These are phyloP conservation scores for Thamnidium elegans DNA, from an alignment of 192 early-diverging fungal genomes.

Conservation along the genomic window DNA sequence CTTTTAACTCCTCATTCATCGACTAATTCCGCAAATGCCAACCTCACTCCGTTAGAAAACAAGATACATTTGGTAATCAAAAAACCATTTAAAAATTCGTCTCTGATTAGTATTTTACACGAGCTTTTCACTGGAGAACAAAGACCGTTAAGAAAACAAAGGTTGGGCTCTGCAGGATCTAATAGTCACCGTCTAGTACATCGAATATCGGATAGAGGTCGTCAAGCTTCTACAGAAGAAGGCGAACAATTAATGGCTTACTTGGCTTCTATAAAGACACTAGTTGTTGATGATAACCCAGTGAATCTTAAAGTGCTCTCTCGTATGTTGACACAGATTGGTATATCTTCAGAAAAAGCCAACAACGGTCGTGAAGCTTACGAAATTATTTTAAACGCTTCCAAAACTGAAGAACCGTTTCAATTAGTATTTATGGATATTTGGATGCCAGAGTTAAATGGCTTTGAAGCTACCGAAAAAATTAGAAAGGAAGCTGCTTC, in stretches of 20 bases:
- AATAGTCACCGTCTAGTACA: not conserved
- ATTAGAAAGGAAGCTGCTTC: slow-evolving; percentile 21
- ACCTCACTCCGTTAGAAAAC: too few relatives aligned
- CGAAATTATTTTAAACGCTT: slow-evolving; percentile 15
- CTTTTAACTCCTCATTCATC: not conserved
- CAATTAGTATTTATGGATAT: slow-evolving; percentile 49
- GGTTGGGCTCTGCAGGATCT: not conserved
- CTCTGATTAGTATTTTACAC: slow-evolving; percentile 10
- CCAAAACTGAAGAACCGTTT: slow-evolving; percentile 4
- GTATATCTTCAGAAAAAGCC: slow-evolving; percentile 16
- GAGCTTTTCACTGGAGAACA: not conserved
- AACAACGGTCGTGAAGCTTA: slow-evolving; percentile 32
- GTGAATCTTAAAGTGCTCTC: slow-evolving; percentile 69
- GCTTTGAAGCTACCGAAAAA: slow-evolving; percentile 39
- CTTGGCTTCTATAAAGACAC: slow-evolving; percentile 4
- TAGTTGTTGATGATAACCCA: slow-evolving; percentile 71
- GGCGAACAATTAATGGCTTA: too few relatives aligned
- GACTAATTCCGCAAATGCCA: too few relatives aligned
- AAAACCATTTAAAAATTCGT: slow-evolving; percentile 28
- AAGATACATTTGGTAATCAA: slow-evolving; percentile 1
- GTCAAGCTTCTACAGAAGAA: not conserved
- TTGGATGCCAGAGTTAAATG: slow-evolving; percentile 50
- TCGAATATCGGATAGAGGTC: not conserved
- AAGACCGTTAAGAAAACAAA: not conserved
- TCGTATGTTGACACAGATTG: slow-evolving; percentile 44